Conservation (phyloP, 441 rosid species). For the Euphorbia celastroides region DNA sequence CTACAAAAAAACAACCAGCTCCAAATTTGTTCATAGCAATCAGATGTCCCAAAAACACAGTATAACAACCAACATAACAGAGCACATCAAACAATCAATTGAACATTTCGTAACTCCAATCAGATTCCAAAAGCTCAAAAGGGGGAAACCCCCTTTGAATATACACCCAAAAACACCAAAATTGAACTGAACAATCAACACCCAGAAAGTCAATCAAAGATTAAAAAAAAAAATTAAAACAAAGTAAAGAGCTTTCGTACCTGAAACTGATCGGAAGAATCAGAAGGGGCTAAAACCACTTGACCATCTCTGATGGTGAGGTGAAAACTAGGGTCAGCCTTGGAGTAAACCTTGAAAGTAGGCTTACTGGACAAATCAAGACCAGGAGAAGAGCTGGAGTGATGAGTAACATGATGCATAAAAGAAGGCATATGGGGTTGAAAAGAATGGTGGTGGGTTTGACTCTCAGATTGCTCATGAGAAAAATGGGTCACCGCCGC, state of each 20-base stretch:
- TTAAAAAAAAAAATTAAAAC: background rate
- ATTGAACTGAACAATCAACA: background rate
- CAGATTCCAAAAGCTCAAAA: background rate
- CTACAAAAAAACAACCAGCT: slow-evolving; percentile 32
- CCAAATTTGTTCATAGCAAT: background rate
- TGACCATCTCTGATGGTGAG: slow-evolving; percentile 58
- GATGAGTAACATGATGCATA: slow-evolving; percentile 27
- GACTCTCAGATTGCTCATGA: slow-evolving; percentile 25
- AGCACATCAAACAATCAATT: background rate
- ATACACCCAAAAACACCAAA: background rate
- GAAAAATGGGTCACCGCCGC: slow-evolving; percentile 38
- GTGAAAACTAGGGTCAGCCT: slow-evolving; percentile 51
- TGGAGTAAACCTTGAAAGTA: slow-evolving; percentile 51
- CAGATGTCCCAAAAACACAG: background rate
- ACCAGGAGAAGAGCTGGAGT: slow-evolving; percentile 22
- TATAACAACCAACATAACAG: background rate
- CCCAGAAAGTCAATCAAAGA: background rate
- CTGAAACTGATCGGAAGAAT: slow-evolving; percentile 61
- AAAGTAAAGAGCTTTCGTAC: slow-evolving; percentile 21
- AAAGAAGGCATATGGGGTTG: slow-evolving; percentile 38
- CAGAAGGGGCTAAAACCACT: slow-evolving; percentile 50
- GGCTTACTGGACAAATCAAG: slow-evolving; percentile 38
- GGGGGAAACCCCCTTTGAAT: background rate
- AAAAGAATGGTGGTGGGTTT: slow-evolving; percentile 33
- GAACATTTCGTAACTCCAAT: background rate